Evolutionary conservation across 306 rosid genomes (phyloP).

Genomic region (Argentina anserina): DNA sequence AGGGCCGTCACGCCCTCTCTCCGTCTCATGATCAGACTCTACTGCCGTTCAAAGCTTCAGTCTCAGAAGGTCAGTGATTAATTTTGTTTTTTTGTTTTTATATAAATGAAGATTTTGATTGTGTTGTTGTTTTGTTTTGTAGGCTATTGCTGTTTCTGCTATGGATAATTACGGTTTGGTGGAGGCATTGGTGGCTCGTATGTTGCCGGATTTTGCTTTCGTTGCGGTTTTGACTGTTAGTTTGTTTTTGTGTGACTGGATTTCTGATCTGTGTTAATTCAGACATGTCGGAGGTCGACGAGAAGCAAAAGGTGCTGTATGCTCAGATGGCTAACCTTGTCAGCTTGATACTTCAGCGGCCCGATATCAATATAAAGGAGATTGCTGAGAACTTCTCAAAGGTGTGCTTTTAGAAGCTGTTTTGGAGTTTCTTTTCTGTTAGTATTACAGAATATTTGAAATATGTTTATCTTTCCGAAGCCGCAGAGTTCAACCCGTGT

Average conservation of each 20-base stretch:
- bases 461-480: background rate
- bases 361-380: constrained; percentile 68
- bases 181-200: constrained; percentile 85
- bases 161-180: constrained; percentile 73
- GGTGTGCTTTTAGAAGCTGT: constrained; percentile 32
- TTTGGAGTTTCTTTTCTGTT: background rate
- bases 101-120: background rate
- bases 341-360: constrained; percentile 61
- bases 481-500: background rate
- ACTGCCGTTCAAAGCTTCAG: constrained; percentile 64
- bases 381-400: constrained; percentile 74
- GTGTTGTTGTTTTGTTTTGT: constrained; percentile 20
- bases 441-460: background rate
- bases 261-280: constrained; percentile 28
- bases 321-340: constrained; percentile 98
- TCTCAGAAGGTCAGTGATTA: constrained; percentile 50
- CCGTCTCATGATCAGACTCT: constrained; percentile 76
- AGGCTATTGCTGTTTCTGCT: constrained; percentile 61
- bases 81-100: background rate
- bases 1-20: constrained; percentile 77
- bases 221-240: background rate
- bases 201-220: constrained; percentile 31
- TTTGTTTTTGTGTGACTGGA: constrained; percentile 45
- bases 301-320: constrained; percentile 70
- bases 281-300: constrained; percentile 72